phyloP scores from a whole-genome alignment of 257 asterid species.

The Nicotiana attenuata region DNA sequence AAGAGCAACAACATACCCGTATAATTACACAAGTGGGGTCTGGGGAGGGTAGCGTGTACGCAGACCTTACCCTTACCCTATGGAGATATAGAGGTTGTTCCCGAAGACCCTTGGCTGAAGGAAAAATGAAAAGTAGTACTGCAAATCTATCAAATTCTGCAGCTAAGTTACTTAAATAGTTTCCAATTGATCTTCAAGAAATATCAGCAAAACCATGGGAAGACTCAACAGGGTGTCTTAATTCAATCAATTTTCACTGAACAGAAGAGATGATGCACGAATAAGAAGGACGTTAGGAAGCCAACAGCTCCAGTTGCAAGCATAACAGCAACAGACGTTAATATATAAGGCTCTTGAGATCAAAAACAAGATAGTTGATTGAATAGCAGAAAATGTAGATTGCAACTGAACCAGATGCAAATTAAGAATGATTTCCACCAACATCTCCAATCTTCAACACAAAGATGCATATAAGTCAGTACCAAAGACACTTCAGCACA shows the following conservation, averaged over 20 bases:
- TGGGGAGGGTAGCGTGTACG: too few relatives aligned
- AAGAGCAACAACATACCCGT: too few relatives aligned
- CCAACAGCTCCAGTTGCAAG: constrained; percentile 23
- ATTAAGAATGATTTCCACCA: constrained; percentile 25
- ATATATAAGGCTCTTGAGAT: constrained; percentile 18
- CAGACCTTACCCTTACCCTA: too few relatives aligned
- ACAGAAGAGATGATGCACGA: constrained; percentile 23
- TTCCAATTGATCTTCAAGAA: not conserved
- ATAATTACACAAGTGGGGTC: too few relatives aligned
- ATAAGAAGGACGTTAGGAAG: constrained; percentile 11
- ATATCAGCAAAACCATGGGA: not conserved
- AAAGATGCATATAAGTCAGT: constrained; percentile 21
- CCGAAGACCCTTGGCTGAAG: too few relatives aligned
- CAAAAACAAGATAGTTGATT: constrained; percentile 16
- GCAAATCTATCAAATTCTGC: not conserved
- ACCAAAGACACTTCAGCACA: constrained; percentile 20
- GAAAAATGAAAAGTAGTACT: not conserved
- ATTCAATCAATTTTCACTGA: constrained; percentile 16
- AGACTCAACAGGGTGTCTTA: too few relatives aligned
- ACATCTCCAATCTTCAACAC: constrained; percentile 25
- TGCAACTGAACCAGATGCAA: constrained; percentile 19
- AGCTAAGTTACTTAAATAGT: not conserved
- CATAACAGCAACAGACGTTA: constrained; percentile 18
- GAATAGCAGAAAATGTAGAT: constrained; percentile 15
- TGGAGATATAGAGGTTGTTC: too few relatives aligned